These are phyloP conservation scores for Blastobotrys illinoisensis DNA, from an alignment of 1,139 yeast genomes.

Conservation along the genomic window DNA sequence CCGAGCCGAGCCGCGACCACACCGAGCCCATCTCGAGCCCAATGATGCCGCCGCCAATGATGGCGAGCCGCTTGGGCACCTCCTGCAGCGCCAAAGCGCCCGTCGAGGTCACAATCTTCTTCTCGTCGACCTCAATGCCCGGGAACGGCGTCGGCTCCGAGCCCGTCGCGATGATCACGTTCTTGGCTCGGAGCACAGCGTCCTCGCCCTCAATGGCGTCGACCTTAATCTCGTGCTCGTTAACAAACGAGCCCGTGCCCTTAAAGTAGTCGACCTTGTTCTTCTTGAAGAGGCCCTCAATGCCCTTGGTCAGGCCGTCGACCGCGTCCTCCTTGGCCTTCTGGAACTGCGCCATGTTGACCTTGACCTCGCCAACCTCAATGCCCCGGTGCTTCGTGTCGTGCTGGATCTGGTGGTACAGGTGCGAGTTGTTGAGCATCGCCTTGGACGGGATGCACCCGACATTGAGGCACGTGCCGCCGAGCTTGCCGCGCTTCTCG, in stretches of 20 bases:
- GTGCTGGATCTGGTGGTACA: slow-evolving; percentile 82
- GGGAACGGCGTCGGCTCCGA: slow-evolving; percentile 99
- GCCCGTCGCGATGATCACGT: slow-evolving; percentile 95
- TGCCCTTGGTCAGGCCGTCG: slow-evolving; percentile 83
- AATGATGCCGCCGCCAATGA: slow-evolving; percentile 99
- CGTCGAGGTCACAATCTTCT: slow-evolving; percentile 93
- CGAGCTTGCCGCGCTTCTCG: slow-evolving; percentile 92
- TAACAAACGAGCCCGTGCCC: slow-evolving; percentile 85
- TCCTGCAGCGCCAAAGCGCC: slow-evolving; percentile 84
- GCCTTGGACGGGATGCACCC: slow-evolving; percentile 99
- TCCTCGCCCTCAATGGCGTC: slow-evolving; percentile 82
- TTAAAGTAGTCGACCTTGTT: slow-evolving; percentile 91
- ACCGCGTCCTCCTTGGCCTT: slow-evolving; percentile 91
- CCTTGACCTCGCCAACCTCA: slow-evolving; percentile 68
- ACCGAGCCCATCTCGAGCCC: slow-evolving; percentile 99
- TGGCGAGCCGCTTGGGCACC: slow-evolving; percentile 83
- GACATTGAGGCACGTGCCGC: slow-evolving; percentile 97
- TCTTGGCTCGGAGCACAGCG: slow-evolving; percentile 65
- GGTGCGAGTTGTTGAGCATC: slow-evolving; percentile 85
- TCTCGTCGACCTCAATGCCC: slow-evolving; percentile 93
- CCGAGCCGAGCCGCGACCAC: slow-evolving; percentile 90
- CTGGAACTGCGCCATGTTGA: slow-evolving; percentile 77
- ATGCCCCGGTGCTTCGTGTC: slow-evolving; percentile 89
- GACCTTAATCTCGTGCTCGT: slow-evolving; percentile 72
- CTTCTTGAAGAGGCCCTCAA: slow-evolving; percentile 92